These are phyloP conservation scores for Maudiozyma barnettii DNA, from an alignment of 805 yeast species.

Conservation along the genomic window DNA sequence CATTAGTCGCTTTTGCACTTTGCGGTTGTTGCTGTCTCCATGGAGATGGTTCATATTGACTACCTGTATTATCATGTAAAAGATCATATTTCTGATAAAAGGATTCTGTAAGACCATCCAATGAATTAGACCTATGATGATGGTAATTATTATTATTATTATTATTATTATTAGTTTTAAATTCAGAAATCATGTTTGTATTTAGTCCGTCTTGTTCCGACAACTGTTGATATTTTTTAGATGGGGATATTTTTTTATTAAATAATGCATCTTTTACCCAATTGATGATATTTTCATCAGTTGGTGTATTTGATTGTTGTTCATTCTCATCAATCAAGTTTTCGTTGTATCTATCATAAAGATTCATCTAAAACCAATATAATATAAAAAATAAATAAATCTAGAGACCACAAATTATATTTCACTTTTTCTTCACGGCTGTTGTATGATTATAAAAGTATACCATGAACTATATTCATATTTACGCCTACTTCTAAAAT, in stretches of 20 bases:
- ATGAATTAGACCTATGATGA: constrained; percentile 18
- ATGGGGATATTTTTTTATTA: constrained; percentile 22
- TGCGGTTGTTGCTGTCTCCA: background rate
- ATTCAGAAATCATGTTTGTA: background rate
- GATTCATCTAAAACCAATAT: background rate
- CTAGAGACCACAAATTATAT: background rate
- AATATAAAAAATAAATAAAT: background rate
- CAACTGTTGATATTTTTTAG: constrained; percentile 16
- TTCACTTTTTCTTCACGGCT: background rate
- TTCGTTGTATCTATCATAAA: background rate
- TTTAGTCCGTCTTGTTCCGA: background rate
- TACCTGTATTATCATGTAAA: constrained; percentile 5
- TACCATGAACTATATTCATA: too few species aligned
- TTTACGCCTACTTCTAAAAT: too few species aligned
- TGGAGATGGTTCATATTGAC: background rate
- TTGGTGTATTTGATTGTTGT: background rate
- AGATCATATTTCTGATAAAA: constrained; percentile 22
- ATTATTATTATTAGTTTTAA: constrained; percentile 2
- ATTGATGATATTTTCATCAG: constrained; percentile 3
- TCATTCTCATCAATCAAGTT: background rate
- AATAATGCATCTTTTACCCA: constrained; percentile 30
- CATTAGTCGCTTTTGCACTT: background rate
- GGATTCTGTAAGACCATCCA: constrained; percentile 16
- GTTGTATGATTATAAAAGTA: too few species aligned
- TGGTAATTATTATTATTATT: constrained; percentile 2